phyloP scores from a whole-genome alignment of 2,329 filamentous ascomycete genomes.

The Hymenoscyphus scutula region DNA sequence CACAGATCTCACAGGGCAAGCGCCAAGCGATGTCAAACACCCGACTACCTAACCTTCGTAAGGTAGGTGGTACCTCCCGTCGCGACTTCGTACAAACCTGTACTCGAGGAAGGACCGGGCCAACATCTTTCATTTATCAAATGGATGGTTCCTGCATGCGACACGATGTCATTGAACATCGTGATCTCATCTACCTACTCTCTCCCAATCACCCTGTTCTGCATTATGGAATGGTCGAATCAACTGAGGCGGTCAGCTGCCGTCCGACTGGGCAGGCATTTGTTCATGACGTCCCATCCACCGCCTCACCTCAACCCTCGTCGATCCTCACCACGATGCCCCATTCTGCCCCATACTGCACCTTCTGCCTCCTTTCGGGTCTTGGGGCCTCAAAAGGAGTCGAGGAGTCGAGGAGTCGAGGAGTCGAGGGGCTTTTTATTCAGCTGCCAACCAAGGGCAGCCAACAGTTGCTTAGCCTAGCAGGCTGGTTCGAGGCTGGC shows the following conservation, averaged over 20 bases:
- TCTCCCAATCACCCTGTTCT: neutral
- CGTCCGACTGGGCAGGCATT: neutral
- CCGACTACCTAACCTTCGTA: no score
- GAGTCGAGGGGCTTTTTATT: neutral
- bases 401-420: no score
- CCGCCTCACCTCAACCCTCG: neutral
- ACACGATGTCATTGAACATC: neutral
- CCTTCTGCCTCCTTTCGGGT: neutral
- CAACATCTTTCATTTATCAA: neutral
- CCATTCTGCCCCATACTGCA: no score
- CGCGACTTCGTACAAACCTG: no score
- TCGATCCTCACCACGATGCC: neutral
- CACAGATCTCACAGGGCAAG: no score
- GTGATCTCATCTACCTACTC: neutral
- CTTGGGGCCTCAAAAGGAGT: neutral
- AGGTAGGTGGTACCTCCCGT: no score
- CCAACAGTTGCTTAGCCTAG: neutral
- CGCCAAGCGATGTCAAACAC: no score
- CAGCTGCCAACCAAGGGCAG: no score
- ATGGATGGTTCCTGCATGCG: conserved; percentile 2
- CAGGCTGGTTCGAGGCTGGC: no score
- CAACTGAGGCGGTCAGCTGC: neutral
- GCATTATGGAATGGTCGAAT: neutral
- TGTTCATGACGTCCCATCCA: neutral
- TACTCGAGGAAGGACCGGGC: no score